These are phyloP conservation scores for Exobasidium cylindrosporum DNA, from an alignment of 1,284 basidiomycete species.

Conservation along the genomic window DNA sequence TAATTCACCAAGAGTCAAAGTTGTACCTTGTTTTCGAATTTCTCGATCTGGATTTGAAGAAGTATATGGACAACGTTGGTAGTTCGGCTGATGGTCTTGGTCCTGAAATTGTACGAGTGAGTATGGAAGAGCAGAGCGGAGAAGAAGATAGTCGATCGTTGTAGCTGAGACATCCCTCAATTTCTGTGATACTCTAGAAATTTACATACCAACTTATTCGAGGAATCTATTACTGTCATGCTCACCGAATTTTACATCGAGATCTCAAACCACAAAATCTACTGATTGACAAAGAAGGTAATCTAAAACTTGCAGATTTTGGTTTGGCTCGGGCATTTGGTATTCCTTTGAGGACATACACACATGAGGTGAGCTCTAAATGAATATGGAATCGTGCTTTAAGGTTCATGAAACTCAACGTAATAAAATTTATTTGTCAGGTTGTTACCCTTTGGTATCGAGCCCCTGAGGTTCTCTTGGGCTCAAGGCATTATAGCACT, in stretches of 20 bases:
- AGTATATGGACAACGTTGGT: constrained; percentile 77
- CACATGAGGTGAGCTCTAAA: constrained; percentile 67
- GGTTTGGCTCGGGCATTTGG: constrained; percentile 95
- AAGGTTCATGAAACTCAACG: not conserved
- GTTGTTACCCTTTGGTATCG: constrained; percentile 97
- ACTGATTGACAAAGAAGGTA: constrained; percentile 73
- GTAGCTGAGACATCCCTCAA: not conserved
- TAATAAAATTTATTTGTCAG: constrained; percentile 10
- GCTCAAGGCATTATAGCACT: constrained; percentile 91
- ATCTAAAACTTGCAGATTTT: constrained; percentile 75
- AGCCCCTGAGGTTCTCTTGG: constrained; percentile 91
- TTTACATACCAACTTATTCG: constrained; percentile 82
- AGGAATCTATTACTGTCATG: constrained; percentile 90
- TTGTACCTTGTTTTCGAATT: constrained; percentile 97
- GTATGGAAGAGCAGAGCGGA: too few relatives aligned
- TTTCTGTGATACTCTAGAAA: too few relatives aligned
- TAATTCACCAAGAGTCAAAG: constrained; percentile 94
- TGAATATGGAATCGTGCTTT: not conserved
- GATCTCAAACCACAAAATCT: constrained; percentile 98
- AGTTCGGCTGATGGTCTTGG: constrained; percentile 62
- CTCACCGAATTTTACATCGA: constrained; percentile 90
- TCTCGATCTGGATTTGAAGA: constrained; percentile 87
- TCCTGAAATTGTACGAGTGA: constrained; percentile 78
- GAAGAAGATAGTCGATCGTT: not conserved
- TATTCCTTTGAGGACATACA: constrained; percentile 95